Base-by-base conservation (phyloP, 2,329 filamentous ascomycete species). In the Cercospora nicotianae region DNA sequence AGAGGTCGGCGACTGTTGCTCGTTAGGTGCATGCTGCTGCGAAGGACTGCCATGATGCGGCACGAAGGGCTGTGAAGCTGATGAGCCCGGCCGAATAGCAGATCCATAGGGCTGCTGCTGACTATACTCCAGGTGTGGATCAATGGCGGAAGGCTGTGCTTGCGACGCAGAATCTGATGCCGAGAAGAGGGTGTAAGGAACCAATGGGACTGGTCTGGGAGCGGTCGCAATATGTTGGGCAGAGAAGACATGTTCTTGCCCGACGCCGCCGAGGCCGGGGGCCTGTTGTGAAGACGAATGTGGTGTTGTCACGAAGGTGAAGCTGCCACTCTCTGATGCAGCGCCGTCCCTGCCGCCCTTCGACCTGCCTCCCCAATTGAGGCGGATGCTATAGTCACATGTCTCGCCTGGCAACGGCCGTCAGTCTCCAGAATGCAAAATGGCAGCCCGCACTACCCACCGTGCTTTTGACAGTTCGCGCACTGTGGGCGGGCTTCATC, bases 331-430 rank as follows among this genome's bases (percentile, higher is more conserved):
- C 31, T 75, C 74, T 7, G 64, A 61, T 9, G 70, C 68, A 10
- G 72, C 65, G 23, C 73, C 76, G 48, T 79, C 80, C 62, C 77
- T 73, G 62, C 80, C 80, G 69, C 84, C 85, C 76, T 87, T 90
- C 60, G 86, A 84, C 66, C 91, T 86, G 4, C 91, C 91, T 68
- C 90, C 89, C 92, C 92, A 94, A 74, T 94, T 94, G 71, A 94
- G 81, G 33, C 90, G 86, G 73, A 94, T 91, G 74, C 88, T 91
- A 78, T 94, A 94, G 79, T 95, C 91, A 81, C 92, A 95, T 58
- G 82, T 81, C 76, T 93, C 90, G 39, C 60, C 60, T 63, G 42
- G n/a, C 3, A 16, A 10, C 2, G 39, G 23, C 18, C 10, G 42
- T 63, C 60, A 63, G 60, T 53, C 39, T 69, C 89, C 88, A 53